These are phyloP conservation scores for Starmerella floris DNA, from an alignment of 805 yeast species.

Conservation along the genomic window DNA sequence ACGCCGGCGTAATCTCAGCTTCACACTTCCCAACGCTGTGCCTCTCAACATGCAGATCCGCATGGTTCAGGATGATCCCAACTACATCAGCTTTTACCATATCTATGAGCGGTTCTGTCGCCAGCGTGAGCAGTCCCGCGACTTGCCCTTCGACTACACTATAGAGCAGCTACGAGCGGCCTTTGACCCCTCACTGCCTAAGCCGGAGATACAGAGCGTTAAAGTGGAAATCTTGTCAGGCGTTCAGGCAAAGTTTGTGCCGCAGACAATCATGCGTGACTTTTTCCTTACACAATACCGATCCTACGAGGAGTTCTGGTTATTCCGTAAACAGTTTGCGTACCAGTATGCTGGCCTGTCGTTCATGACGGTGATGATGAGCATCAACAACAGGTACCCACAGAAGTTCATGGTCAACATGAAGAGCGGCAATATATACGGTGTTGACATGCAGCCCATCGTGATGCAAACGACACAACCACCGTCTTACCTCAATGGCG, in stretches of 20 bases:
- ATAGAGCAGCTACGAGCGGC: constrained; percentile 81
- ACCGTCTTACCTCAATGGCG: constrained; percentile 82
- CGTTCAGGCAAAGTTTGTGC: constrained; percentile 76
- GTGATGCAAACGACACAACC: constrained; percentile 38
- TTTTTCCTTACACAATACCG: constrained; percentile 59
- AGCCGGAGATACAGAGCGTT: constrained; percentile 78
- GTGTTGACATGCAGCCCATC: constrained; percentile 83
- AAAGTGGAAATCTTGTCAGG: constrained; percentile 85
- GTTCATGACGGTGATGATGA: constrained; percentile 87
- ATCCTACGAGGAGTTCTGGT: constrained; percentile 88
- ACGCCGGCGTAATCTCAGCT: constrained; percentile 68
- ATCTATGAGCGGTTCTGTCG: constrained; percentile 82
- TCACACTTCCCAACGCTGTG: constrained; percentile 81
- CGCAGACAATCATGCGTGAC: constrained; percentile 67
- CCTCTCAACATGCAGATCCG: constrained; percentile 93
- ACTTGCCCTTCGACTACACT: constrained; percentile 79
- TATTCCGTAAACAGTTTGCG: constrained; percentile 88
- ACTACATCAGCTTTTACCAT: constrained; percentile 62
- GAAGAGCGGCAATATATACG: constrained; percentile 79
- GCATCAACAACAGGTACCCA: constrained; percentile 84
- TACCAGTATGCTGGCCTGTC: constrained; percentile 88
- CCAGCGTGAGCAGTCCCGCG: constrained; percentile 57
- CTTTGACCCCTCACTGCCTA: constrained; percentile 82
- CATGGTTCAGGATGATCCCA: constrained; percentile 67
- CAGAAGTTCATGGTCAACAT: constrained; percentile 77